These are phyloP conservation scores for Pythium graminicola DNA, from an alignment of 352 stramenopile genomes.

Conservation along the genomic window DNA sequence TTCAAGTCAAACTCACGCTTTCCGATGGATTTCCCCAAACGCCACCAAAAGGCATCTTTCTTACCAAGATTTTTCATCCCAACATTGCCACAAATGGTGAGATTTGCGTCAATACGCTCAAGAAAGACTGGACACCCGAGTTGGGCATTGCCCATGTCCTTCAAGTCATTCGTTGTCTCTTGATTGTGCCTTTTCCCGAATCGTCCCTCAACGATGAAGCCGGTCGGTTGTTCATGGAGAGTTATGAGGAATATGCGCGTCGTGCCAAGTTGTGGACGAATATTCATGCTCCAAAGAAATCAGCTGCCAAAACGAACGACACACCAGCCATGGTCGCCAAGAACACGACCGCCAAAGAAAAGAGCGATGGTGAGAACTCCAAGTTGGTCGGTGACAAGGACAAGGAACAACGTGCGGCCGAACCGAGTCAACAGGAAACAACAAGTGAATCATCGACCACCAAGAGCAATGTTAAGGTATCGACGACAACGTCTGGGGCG, in stretches of 20 bases:
- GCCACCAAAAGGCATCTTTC: slow-evolving; percentile 91
- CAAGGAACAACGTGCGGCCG: slow-evolving; percentile 5
- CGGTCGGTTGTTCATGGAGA: slow-evolving; percentile 98
- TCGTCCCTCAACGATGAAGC: slow-evolving; percentile 98
- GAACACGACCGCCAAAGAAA: background rate
- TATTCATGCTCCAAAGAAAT: slow-evolving; percentile 81
- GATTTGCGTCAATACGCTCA: slow-evolving; percentile 99
- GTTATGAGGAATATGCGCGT: slow-evolving; percentile 95
- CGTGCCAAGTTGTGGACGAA: slow-evolving; percentile 86
- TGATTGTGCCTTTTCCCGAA: slow-evolving; percentile 99
- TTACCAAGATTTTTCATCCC: slow-evolving; percentile 99
- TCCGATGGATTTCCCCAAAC: slow-evolving; percentile 80
- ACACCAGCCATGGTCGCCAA: slow-evolving; percentile 15
- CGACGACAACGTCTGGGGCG: slow-evolving; percentile 1
- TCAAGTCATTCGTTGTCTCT: slow-evolving; percentile 96
- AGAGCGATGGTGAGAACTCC: background rate
- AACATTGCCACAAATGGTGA: slow-evolving; percentile 97
- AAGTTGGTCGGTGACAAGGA: background rate
- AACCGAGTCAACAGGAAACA: slow-evolving; percentile 1
- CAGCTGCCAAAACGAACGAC: slow-evolving; percentile 18
- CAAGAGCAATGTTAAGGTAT: slow-evolving; percentile 2
- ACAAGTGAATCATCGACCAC: background rate
- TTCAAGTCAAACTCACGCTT: slow-evolving; percentile 94
- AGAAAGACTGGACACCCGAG: slow-evolving; percentile 95
- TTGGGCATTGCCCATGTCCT: slow-evolving; percentile 96